Conservation (phyloP, 2,329 filamentous ascomycete species). For the Keithomyces neogunnii region DNA sequence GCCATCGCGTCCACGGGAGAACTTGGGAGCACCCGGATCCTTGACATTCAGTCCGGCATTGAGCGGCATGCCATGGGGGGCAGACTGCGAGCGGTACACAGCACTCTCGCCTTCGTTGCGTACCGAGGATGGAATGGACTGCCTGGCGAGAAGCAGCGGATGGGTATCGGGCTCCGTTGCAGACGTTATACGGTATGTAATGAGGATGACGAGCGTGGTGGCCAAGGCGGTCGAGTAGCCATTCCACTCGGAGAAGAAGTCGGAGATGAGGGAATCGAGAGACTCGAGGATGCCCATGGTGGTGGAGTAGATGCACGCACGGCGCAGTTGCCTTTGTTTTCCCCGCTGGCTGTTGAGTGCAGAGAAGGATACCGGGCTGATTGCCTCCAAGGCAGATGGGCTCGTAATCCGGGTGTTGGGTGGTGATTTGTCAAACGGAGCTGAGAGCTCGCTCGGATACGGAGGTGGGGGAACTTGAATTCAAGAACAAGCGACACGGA, state of each 20-base stretch:
- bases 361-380: no score
- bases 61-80: constrained; percentile 77
- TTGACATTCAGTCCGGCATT: constrained; percentile 74
- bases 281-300: constrained; percentile 42
- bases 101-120: constrained; percentile 80
- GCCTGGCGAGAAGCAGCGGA: constrained; percentile 80
- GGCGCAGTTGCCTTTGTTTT: no score
- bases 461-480: no score
- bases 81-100: constrained; percentile 73
- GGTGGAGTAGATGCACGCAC: not conserved
- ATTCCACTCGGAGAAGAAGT: constrained; percentile 73
- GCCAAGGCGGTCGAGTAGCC: constrained; percentile 64
- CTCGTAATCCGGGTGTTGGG: no score
- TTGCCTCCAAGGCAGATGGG: no score
- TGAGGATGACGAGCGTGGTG: constrained; percentile 54
- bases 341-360: no score
- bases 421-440: no score
- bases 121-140: constrained; percentile 69
- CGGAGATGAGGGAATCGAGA: constrained; percentile 63
- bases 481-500: no score
- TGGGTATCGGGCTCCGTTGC: constrained; percentile 81
- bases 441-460: no score
- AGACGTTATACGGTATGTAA: constrained; percentile 63
- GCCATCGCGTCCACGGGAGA: constrained; percentile 74
- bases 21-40: constrained; percentile 70